phyloP scores from a whole-genome alignment of 1,284 basidiomycete genomes.

The Pseudozyma tsukubaensis region DNA sequence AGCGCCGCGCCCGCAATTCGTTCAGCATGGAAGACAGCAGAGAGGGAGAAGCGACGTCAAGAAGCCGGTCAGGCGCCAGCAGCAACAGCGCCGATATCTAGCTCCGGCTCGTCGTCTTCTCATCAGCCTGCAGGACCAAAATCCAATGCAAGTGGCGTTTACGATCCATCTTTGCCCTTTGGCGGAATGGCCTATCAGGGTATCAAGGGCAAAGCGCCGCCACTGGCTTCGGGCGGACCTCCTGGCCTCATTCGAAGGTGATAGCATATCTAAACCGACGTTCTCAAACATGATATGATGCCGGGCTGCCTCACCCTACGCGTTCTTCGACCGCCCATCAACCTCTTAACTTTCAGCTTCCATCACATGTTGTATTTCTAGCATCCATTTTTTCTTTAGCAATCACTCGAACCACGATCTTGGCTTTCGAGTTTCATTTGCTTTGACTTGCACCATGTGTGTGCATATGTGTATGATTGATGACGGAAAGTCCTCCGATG shows the following conservation, averaged over 20 bases:
- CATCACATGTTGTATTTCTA: conserved; percentile 48
- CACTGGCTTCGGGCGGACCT: conserved; percentile 29
- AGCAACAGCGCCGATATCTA: neutral
- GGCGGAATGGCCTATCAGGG: conserved; percentile 50
- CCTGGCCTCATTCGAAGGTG: conserved; percentile 33
- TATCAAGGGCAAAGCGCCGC: conserved; percentile 43
- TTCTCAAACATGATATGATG: too few species aligned
- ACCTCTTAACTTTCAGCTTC: conserved; percentile 1
- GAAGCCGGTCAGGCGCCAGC: conserved; percentile 27
- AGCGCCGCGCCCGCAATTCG: conserved; percentile 53
- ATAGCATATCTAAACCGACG: neutral
- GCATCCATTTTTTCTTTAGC: neutral
- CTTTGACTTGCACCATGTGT: too few species aligned
- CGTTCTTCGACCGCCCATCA: too few species aligned
- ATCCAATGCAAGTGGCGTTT: conserved; percentile 4
- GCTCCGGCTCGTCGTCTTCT: neutral
- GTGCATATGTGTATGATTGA: too few species aligned
- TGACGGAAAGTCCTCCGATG: too few species aligned
- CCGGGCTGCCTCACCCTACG: too few species aligned
- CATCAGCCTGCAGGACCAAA: conserved; percentile 2
- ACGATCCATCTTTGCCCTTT: conserved; percentile 27
- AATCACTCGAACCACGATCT: neutral
- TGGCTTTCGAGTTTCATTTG: neutral
- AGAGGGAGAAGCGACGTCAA: conserved; percentile 41
- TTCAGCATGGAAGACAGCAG: conserved; percentile 57